These are phyloP conservation scores for Colletotrichum siamense DNA, from an alignment of 2,329 filamentous ascomycete species.

Conservation along the genomic window DNA sequence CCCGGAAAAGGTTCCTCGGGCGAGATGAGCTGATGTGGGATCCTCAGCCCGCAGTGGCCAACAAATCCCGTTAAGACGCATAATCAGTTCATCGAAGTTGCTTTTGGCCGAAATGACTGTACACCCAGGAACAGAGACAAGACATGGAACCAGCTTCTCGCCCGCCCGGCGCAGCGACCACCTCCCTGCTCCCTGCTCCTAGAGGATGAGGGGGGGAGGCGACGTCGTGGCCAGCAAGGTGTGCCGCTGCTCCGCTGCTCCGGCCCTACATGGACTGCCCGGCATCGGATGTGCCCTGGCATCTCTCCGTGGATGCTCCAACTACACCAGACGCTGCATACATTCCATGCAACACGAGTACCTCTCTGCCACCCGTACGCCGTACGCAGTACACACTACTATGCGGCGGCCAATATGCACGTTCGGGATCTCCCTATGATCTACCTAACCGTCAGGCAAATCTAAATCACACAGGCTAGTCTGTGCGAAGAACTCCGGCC, in stretches of 20 bases:
- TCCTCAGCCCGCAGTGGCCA: background rate
- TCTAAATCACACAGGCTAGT: constrained; percentile 23
- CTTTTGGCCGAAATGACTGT: background rate
- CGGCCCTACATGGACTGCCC: constrained; percentile 15
- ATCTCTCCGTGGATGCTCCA: background rate
- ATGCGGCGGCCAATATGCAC: constrained; percentile 7
- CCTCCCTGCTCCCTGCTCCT: background rate
- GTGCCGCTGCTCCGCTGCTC: constrained; percentile 19
- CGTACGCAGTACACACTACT: background rate
- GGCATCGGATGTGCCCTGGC: constrained; percentile 19
- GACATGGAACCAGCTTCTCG: background rate
- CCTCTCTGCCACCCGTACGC: background rate
- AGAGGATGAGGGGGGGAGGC: background rate
- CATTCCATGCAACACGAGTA: background rate
- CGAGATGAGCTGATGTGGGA: background rate
- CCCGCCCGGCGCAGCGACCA: background rate
- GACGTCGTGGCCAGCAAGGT: constrained; percentile 6
- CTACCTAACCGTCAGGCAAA: constrained; percentile 22
- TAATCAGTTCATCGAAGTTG: background rate
- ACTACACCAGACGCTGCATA: background rate
- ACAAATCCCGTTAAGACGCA: background rate
- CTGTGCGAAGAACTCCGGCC: constrained; percentile 23
- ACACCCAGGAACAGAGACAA: background rate
- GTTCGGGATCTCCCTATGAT: constrained; percentile 20
- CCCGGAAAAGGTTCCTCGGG: background rate